Conservation (phyloP, 495 filamentous ascomycete genomes). For the Hypoxylon perforatum region DNA sequence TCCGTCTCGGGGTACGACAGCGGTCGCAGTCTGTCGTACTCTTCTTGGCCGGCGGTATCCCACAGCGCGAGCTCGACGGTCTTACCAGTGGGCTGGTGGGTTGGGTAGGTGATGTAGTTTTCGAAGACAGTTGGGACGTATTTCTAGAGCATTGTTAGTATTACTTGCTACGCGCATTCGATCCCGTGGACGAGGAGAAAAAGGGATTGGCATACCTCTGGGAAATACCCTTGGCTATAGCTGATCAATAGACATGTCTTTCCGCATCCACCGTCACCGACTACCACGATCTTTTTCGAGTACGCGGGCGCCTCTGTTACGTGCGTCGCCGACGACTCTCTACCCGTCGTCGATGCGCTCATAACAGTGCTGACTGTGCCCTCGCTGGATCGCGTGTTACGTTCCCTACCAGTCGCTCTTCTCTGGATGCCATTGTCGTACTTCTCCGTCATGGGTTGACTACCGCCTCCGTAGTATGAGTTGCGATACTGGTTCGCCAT, state of each 20-base stretch:
- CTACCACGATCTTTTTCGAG: constrained; percentile 98
- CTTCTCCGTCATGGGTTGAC: constrained; percentile 48
- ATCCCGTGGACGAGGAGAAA: constrained; percentile 2
- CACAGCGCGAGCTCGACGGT: constrained; percentile 95
- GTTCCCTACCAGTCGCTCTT: constrained; percentile 48
- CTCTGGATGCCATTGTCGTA: constrained; percentile 55
- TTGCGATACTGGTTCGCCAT: constrained; percentile 62
- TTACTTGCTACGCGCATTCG: not conserved
- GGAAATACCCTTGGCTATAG: constrained; percentile 97
- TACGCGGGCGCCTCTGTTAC: constrained; percentile 90
- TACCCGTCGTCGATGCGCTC: constrained; percentile 69
- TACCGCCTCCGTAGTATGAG: constrained; percentile 50
- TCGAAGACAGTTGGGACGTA: constrained; percentile 99
- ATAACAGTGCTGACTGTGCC: constrained; percentile 82
- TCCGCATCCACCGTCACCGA: constrained; percentile 96
- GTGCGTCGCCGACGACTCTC: constrained; percentile 81
- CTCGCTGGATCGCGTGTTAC: constrained; percentile 66
- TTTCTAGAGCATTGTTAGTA: constrained; percentile 72
- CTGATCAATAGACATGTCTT: constrained; percentile 99
- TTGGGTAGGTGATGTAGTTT: constrained; percentile 98
- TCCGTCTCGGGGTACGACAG: constrained; percentile 98
- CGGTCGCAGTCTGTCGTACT: constrained; percentile 95
- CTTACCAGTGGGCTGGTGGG: constrained; percentile 86
- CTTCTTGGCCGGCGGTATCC: constrained; percentile 99
- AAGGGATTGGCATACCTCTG: constrained; percentile 76